A percentile compares a stretch with the other conserved stretches of the same genome.
These are phyloP conservation scores for Candida peoriensis DNA, from an alignment of 805 yeast species.

Conservation along the genomic window DNA sequence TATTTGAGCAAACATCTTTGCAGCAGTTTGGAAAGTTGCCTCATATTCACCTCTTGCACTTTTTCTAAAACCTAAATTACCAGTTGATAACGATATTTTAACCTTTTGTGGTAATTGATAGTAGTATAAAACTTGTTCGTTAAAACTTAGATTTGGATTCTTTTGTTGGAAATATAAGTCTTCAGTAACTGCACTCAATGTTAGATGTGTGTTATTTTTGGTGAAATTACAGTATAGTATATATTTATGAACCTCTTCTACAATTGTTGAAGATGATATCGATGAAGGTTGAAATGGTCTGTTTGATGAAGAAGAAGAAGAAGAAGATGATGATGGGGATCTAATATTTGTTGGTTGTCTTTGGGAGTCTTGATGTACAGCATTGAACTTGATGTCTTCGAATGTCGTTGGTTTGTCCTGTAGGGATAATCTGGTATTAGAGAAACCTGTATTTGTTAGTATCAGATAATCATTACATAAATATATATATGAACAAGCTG, in stretches of 20 bases:
- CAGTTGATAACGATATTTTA: constrained; percentile 66
- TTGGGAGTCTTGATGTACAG: neutral
- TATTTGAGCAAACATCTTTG: constrained; percentile 67
- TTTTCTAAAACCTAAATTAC: constrained; percentile 84
- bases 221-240: constrained; percentile 73
- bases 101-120: constrained; percentile 76
- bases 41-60: constrained; percentile 90
- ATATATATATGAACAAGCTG: too few species aligned
- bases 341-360: constrained; percentile 6
- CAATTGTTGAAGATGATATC: constrained; percentile 7
- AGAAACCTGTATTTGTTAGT: too few species aligned
- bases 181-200: constrained; percentile 66
- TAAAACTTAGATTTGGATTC: constrained; percentile 50
- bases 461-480: too few species aligned
- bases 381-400: neutral
- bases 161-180: constrained; percentile 54
- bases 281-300: constrained; percentile 1
- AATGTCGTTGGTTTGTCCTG: constrained; percentile 12
- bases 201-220: constrained; percentile 77
- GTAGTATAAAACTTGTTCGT: constrained; percentile 72
- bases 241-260: constrained; percentile 48
- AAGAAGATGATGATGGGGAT: constrained; percentile 5
- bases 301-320: neutral
- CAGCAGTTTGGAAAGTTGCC: constrained; percentile 81
- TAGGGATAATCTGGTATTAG: too few species aligned